Evolutionary conservation across 495 filamentous ascomycete species (phyloP).

Genomic region (Trypethelium eluteriae): DNA sequence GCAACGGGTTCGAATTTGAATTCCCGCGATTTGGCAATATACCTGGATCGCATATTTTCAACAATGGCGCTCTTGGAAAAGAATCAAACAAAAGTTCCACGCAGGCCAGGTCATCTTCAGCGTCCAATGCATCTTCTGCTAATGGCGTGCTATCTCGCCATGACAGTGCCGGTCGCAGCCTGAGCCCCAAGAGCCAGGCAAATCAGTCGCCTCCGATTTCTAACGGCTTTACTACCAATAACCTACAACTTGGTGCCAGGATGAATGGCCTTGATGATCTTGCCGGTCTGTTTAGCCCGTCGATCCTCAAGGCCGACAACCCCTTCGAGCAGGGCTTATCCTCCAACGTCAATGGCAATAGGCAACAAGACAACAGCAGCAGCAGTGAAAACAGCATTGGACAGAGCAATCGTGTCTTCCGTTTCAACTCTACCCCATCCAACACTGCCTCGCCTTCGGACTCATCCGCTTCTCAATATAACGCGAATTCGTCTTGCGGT

Average conservation of each 20-base stretch:
- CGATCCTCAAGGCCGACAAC: constrained; percentile 38
- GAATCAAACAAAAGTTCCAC: background rate
- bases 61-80: constrained; percentile 14
- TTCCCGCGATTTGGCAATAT: constrained; percentile 87
- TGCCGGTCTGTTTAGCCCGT: constrained; percentile 43
- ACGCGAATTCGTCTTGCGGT: constrained; percentile 75
- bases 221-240: constrained; percentile 18
- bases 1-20: constrained; percentile 83
- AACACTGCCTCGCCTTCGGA: constrained; percentile 50
- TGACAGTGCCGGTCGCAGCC: constrained; percentile 27
- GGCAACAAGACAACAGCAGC: constrained; percentile 37
- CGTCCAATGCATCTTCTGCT: background rate
- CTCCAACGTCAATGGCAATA: constrained; percentile 24
- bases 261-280: constrained; percentile 23
- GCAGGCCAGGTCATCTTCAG: background rate
- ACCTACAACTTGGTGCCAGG: constrained; percentile 16
- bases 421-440: constrained; percentile 37
- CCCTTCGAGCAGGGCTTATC: constrained; percentile 30
- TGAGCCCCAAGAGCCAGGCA: constrained; percentile 29
- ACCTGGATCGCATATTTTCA: constrained; percentile 54
- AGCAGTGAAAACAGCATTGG: constrained; percentile 11
- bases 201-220: background rate
- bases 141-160: constrained; percentile 16
- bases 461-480: constrained; percentile 50
- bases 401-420: constrained; percentile 29